Base-by-base conservation (phyloP, 2,329 filamentous ascomycete genomes). In the Xylariaceae sp. region DNA sequence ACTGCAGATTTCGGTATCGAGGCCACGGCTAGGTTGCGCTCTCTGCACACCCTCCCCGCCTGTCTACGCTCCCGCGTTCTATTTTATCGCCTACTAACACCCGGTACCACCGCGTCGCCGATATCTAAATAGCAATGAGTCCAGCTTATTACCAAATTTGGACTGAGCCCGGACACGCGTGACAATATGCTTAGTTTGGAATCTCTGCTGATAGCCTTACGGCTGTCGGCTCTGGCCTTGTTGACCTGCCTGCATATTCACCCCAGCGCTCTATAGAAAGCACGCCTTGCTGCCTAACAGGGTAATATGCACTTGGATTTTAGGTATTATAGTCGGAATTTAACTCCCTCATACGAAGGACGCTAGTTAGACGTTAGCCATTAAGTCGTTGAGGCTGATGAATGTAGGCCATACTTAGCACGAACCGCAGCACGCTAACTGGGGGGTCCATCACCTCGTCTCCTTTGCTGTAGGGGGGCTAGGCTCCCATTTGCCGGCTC, bases 91-190 rank as follows among this genome's bases (percentile, higher is more conserved):
- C 42, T 44, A 26, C 19, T 50, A 32, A 43, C 45, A 26, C 46
- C 44, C 50, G 52, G 51, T 44, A 52, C 53, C 44, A 55, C 56
- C 53, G 56, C 53, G 49, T 47, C 34, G 53, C 21, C 32, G 30
- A 37, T 40, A 37, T 50, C 32, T 34, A 34, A 34, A 34, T 34
- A 34, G 29, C 41, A 30, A 41, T 47, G n/a, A n/a, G 37, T 34
- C 42, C 43, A 52, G 48, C 56, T 52, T 56, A 57, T 54, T 49
- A 54, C 56, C 56, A 59, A 54, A 48, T 47, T 54, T 57, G 56
- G 56, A 59, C 18, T 49, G 51, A 51, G 29, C 10, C 45, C 46
- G 42, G 30, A 49, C 29, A 34, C 45, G 46, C 49, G 47, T 55
- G 49, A 55, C 46, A 22, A 40, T 58, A 56, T 53, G 29, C 53